A percentile compares a stretch with the other conserved stretches of the same genome.
Evolutionary conservation across 176 grass and related monocot species (phyloP).

Genomic region (Raddia distichophylla): DNA sequence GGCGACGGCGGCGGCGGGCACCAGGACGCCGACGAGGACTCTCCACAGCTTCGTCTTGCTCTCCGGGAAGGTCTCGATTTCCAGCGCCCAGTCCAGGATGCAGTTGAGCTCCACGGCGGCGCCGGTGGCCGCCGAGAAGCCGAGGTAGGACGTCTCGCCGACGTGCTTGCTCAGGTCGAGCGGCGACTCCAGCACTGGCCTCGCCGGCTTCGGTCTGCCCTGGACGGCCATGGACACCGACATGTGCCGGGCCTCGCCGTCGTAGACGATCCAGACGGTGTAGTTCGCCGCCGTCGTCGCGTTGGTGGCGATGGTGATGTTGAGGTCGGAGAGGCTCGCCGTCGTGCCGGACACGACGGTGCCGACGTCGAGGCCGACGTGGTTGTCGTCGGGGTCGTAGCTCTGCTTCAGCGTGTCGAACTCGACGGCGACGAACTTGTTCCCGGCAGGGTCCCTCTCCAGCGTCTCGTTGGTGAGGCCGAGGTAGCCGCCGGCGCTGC

Average conservation of each 20-base stretch:
- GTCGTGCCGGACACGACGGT: slow-evolving; percentile 46
- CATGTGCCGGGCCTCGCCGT: slow-evolving; percentile 38
- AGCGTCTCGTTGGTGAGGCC: slow-evolving; percentile 61
- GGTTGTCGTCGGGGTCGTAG: slow-evolving; percentile 57
- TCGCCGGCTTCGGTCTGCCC: not conserved
- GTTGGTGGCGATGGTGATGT: slow-evolving; percentile 43
- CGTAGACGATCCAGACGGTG: slow-evolving; percentile 64
- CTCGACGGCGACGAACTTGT: slow-evolving; percentile 57
- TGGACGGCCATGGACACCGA: slow-evolving; percentile 26
- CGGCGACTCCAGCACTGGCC: slow-evolving; percentile 23
- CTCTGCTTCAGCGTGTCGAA: slow-evolving; percentile 61
- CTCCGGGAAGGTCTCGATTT: slow-evolving; percentile 44
- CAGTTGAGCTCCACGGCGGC: slow-evolving; percentile 66
- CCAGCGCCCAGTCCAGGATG: slow-evolving; percentile 57
- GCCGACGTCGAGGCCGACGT: slow-evolving; percentile 71
- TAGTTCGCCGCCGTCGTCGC: slow-evolving; percentile 9
- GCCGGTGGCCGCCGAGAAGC: slow-evolving; percentile 66
- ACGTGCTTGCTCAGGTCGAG: slow-evolving; percentile 60
- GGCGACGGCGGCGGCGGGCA: not conserved
- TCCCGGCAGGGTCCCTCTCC: not conserved
- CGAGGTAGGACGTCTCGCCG: slow-evolving; percentile 41
- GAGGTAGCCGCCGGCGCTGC: slow-evolving; percentile 53
- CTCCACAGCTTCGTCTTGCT: slow-evolving; percentile 19
- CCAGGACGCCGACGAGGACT: not conserved
- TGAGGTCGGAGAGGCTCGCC: slow-evolving; percentile 35